Evolutionary conservation across 2,329 filamentous ascomycete genomes (phyloP), one percentile per base, ranked within the genome.

Genomic region (Cryphonectria parasitica): DNA sequence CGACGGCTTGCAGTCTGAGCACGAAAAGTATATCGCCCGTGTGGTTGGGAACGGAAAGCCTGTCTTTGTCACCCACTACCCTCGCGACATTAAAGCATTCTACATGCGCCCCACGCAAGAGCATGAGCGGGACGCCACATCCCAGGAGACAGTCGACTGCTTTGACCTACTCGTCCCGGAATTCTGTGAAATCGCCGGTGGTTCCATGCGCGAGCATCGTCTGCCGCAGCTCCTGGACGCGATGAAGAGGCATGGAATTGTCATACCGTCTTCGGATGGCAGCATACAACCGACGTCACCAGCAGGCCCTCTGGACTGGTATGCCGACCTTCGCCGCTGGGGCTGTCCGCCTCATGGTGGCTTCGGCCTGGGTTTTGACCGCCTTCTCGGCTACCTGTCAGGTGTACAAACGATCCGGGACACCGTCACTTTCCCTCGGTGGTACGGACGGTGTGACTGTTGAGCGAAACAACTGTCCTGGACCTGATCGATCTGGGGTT

Each of bases 31-130:
- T 79, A 86, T 99, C 68, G 94, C 96, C 64, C 85, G 88, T 67
- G 73, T 80, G 66, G 80, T 83, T n/a, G 82, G 82, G 63, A 81
- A 83, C 41, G 82, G 83, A 56, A 83, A 87, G 64, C 96, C 96
- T 10, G 86, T 98, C 61, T 98, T 98, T 78, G 90, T 99, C 74
- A 98, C 95, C 19, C 87, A 98, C 79, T 99, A 98, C 78, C 96
- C 96, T n/a, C 89, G 89, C 74, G 84, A 86, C 64, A 90, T 96
- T 79, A 99, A 99, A 82, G 89, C 90, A 3, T 92, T 92, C 81
- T 92, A 92, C 79, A 92, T 92, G 90, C 81, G 86, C 45, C 66
- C 66, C 22, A 69, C 71, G 17, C 22, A 28, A 31, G 19, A 31
- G 22, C 43, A 43, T 17, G 63, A 15, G 36, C 36, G n/a, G 19